Conservation (phyloP, 495 filamentous ascomycete species). For the Aspergillus cristatus region DNA sequence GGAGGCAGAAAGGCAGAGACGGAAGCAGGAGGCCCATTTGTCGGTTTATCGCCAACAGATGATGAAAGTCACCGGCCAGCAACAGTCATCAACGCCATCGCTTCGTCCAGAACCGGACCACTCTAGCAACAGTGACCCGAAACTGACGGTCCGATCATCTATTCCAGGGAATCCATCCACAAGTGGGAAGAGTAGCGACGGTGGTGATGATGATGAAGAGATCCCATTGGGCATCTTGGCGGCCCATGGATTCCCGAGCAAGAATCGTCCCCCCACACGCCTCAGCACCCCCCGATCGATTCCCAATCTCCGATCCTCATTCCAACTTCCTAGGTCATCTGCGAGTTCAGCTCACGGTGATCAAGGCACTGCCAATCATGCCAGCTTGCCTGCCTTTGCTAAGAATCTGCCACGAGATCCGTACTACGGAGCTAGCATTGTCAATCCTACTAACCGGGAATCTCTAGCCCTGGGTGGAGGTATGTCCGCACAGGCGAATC, state of each 20-base stretch:
- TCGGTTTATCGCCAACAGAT: slow-evolving; percentile 89
- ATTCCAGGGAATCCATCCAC: slow-evolving; percentile 20
- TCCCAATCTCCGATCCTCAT: slow-evolving; percentile 38
- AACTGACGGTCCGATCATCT: slow-evolving; percentile 24
- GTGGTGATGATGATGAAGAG: slow-evolving; percentile 77
- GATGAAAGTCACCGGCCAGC: slow-evolving; percentile 88
- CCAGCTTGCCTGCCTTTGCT: slow-evolving; percentile 72
- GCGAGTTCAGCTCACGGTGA: slow-evolving; percentile 38
- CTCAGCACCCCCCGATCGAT: slow-evolving; percentile 55
- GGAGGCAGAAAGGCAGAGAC: slow-evolving; percentile 63
- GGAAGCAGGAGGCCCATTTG: slow-evolving; percentile 86
- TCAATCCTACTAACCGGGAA: slow-evolving; percentile 67
- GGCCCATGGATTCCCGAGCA: slow-evolving; percentile 87
- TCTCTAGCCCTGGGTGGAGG: slow-evolving; percentile 59
- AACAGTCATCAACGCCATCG: slow-evolving; percentile 39
- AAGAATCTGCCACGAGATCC: slow-evolving; percentile 80
- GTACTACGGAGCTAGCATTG: slow-evolving; percentile 73
- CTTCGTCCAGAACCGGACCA: slow-evolving; percentile 33
- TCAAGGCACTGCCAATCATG: slow-evolving; percentile 19
- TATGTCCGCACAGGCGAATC: slow-evolving; percentile 46
- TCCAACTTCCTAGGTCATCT: slow-evolving; percentile 26
- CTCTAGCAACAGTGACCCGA: slow-evolving; percentile 37
- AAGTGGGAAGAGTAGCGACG: slow-evolving; percentile 42
- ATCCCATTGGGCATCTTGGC: slow-evolving; percentile 80
- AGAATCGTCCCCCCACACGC: slow-evolving; percentile 67